These are phyloP conservation scores for Stramenopiles sp. DNA, from an alignment of 352 stramenopile genomes.

Conservation along the genomic window DNA sequence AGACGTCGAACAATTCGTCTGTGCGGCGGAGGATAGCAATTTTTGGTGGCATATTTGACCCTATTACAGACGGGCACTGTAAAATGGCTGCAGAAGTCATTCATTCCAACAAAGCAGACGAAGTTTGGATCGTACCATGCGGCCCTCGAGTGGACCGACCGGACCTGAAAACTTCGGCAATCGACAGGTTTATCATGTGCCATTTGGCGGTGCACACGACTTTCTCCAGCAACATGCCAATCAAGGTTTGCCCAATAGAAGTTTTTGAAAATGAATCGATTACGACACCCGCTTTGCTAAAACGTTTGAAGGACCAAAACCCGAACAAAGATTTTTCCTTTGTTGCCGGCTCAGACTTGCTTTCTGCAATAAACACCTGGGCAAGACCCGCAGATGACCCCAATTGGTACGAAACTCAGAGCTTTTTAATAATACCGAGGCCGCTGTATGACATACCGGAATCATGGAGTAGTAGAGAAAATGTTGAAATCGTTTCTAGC, in stretches of 20 bases:
- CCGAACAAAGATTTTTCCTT: slow-evolving; percentile 1
- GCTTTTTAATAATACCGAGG: background rate
- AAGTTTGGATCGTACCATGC: slow-evolving; percentile 17
- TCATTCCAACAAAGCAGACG: background rate
- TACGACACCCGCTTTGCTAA: slow-evolving; percentile 15
- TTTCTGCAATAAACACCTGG: background rate
- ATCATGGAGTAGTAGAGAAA: background rate
- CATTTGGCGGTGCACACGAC: slow-evolving; percentile 1
- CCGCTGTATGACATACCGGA: background rate
- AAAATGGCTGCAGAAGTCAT: slow-evolving; percentile 10
- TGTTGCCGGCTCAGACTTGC: background rate
- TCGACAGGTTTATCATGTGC: slow-evolving; percentile 12
- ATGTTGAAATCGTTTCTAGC: background rate
- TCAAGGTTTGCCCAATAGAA: slow-evolving; percentile 15
- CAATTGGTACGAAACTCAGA: background rate
- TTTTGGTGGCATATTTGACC: slow-evolving; percentile 16
- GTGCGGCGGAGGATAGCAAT: background rate
- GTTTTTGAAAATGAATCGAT: background rate
- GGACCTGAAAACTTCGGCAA: background rate
- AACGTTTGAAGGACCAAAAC: slow-evolving; percentile 16
- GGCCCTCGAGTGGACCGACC: slow-evolving; percentile 13
- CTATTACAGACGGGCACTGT: slow-evolving; percentile 14
- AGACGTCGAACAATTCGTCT: background rate
- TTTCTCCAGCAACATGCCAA: slow-evolving; percentile 9
- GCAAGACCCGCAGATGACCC: background rate